Evolutionary conservation across 140 eudicot species (phyloP).

Genomic region (Senecio squalidus): DNA sequence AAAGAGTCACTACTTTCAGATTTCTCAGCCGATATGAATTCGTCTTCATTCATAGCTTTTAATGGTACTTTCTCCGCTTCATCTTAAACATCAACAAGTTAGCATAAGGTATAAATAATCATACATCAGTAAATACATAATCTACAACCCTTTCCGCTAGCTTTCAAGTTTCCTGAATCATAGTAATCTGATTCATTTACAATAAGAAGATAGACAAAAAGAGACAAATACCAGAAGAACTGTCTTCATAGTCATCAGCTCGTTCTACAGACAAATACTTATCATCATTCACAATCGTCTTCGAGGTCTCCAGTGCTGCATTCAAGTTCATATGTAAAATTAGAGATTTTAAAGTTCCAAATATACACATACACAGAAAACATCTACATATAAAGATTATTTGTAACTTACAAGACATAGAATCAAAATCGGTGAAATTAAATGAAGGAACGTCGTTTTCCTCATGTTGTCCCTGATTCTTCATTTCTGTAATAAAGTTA

Average conservation of each 20-base stretch:
- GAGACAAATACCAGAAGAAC: slow-evolving; percentile 19
- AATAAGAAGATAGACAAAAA: neutral
- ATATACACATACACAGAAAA: neutral
- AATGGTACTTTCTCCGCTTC: slow-evolving; percentile 6
- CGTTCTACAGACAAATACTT: neutral
- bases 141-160: neutral
- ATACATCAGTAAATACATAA: neutral
- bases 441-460: slow-evolving; percentile 37
- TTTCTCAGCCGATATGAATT: slow-evolving; percentile 1
- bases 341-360: neutral
- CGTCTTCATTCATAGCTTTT: slow-evolving; percentile 9
- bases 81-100: slow-evolving; percentile 11
- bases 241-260: slow-evolving; percentile 14
- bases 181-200: neutral
- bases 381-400: neutral
- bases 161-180: slow-evolving; percentile 7
- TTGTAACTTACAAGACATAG: slow-evolving; percentile 35
- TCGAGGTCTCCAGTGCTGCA: slow-evolving; percentile 5
- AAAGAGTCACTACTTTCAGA: slow-evolving; percentile 11
- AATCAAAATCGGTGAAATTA: slow-evolving; percentile 33
- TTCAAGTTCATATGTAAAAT: slow-evolving; percentile 7
- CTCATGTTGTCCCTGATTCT: slow-evolving; percentile 19
- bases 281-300: slow-evolving; percentile 2
- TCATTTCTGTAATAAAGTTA: slow-evolving; percentile 20
- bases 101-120: neutral